A percentile compares a stretch with the other conserved stretches of the same genome.
phyloP scores from a whole-genome alignment of 371 early-diverging fungal genomes.

The Parasitella parasitica region DNA sequence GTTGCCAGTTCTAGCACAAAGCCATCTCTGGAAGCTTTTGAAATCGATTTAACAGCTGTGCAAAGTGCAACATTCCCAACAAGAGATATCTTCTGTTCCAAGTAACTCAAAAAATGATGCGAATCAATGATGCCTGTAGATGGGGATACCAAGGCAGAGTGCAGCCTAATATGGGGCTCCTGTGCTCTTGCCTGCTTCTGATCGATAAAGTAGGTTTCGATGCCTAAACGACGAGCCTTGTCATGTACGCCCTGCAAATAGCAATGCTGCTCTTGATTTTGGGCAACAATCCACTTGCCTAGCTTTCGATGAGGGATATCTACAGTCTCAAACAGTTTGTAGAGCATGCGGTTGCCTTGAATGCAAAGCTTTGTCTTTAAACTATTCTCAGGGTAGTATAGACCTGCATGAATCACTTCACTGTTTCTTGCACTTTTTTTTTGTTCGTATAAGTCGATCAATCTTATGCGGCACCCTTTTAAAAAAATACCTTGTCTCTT shows the following conservation, averaged over 20 bases:
- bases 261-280: conserved; percentile 46
- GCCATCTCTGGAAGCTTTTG: background rate
- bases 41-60: conserved; percentile 52
- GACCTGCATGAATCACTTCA: conserved; percentile 90
- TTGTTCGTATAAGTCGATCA: background rate
- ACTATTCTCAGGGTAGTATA: conserved; percentile 81
- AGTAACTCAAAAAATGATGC: conserved; percentile 65
- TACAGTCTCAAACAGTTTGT: conserved; percentile 54
- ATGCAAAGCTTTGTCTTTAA: conserved; percentile 83
- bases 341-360: conserved; percentile 71
- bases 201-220: conserved; percentile 61
- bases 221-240: conserved; percentile 61
- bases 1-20: conserved; percentile 55
- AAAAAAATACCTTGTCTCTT: conserved; percentile 68
- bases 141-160: conserved; percentile 63
- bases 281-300: conserved; percentile 87
- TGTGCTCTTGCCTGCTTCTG: conserved; percentile 30
- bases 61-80: conserved; percentile 55
- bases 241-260: conserved; percentile 61
- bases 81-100: conserved; percentile 42
- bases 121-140: conserved; percentile 85
- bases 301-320: conserved; percentile 51
- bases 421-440: conserved; percentile 79
- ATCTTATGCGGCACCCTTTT: too few relatives aligned
- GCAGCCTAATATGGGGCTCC: conserved; percentile 66